These are phyloP conservation scores for Pseudopithomyces chartarum DNA, from an alignment of 2,329 filamentous ascomycete genomes.

Conservation along the genomic window DNA sequence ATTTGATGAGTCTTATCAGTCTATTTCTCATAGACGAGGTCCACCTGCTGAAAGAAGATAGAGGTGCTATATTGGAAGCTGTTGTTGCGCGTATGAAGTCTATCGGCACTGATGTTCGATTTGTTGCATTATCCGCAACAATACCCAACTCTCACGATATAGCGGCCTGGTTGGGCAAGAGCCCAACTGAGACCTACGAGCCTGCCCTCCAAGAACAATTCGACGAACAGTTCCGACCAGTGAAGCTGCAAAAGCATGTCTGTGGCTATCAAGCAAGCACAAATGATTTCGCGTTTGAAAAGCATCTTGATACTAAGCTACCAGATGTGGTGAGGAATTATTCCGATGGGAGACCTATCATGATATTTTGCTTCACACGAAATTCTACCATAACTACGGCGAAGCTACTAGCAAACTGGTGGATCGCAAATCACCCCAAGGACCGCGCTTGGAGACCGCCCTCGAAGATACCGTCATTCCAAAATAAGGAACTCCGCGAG, in stretches of 20 bases:
- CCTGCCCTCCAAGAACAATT: constrained; percentile 73
- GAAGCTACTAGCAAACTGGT: constrained; percentile 68
- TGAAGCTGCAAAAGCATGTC: constrained; percentile 76
- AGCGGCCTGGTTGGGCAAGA: constrained; percentile 76
- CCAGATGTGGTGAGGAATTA: constrained; percentile 69
- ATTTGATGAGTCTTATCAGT: constrained; percentile 74
- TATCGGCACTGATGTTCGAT: constrained; percentile 74
- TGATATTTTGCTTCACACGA: constrained; percentile 82
- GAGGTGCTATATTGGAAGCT: constrained; percentile 80
- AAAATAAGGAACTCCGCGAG: constrained; percentile 64
- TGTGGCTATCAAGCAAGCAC: constrained; percentile 67
- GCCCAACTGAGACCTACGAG: constrained; percentile 61
- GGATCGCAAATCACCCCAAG: constrained; percentile 56
- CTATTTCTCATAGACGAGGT: constrained; percentile 88
- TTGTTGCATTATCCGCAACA: constrained; percentile 81
- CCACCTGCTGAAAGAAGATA: constrained; percentile 79
- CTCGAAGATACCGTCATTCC: constrained; percentile 54
- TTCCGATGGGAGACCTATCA: constrained; percentile 73
- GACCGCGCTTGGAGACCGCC: constrained; percentile 70
- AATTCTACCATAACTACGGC: constrained; percentile 73
- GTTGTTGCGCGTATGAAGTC: constrained; percentile 89
- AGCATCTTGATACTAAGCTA: constrained; percentile 67
- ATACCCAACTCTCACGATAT: constrained; percentile 83
- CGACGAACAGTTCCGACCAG: constrained; percentile 79
- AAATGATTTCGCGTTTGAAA: constrained; percentile 82